Percentiles rank a stretch among this genome's conserved stretches.
phyloP scores from a whole-genome alignment of 371 early-diverging fungal genomes.

The Lichtheimia hyalospora region DNA sequence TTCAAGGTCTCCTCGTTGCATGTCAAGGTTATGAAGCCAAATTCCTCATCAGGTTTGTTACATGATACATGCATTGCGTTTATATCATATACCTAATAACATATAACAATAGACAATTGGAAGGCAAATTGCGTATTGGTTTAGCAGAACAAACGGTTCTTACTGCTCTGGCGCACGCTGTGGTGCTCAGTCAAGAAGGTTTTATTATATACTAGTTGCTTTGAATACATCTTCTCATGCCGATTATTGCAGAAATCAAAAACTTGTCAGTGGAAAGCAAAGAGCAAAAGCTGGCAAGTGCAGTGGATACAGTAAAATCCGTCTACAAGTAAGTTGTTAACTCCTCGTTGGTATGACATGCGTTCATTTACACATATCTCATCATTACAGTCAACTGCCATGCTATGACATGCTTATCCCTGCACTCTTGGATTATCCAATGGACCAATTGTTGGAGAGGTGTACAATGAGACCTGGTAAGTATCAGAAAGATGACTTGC shows the following conservation, averaged over 20 bases:
- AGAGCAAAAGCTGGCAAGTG: slow-evolving; percentile 62
- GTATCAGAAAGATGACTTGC: neutral
- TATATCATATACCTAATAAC: neutral
- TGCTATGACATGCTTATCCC: slow-evolving; percentile 90
- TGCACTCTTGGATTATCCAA: slow-evolving; percentile 76
- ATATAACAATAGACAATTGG: slow-evolving; percentile 68
- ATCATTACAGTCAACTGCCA: slow-evolving; percentile 71
- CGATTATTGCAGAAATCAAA: slow-evolving; percentile 29
- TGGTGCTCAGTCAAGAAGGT: slow-evolving; percentile 55
- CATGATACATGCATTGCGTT: neutral
- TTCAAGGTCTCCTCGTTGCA: slow-evolving; percentile 79
- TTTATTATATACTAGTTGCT: neutral
- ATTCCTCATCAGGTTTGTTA: slow-evolving; percentile 78
- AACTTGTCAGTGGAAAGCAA: slow-evolving; percentile 52
- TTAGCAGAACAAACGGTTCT: slow-evolving; percentile 96
- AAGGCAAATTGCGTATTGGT: slow-evolving; percentile 97
- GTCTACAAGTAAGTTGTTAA: slow-evolving; percentile 76
- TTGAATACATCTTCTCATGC: neutral
- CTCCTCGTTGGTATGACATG: neutral
- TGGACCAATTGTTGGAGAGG: slow-evolving; percentile 59
- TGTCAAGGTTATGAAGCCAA: slow-evolving; percentile 90
- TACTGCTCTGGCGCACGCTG: slow-evolving; percentile 83
- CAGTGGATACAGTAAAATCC: slow-evolving; percentile 80
- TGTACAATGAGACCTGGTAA: slow-evolving; percentile 91
- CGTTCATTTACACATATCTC: slow-evolving; percentile 3